Evolutionary conservation across 768 basidiomycete species (phyloP), one percentile per base, ranked within the genome.

Genomic region (Trichaptum fuscoviolaceum): DNA sequence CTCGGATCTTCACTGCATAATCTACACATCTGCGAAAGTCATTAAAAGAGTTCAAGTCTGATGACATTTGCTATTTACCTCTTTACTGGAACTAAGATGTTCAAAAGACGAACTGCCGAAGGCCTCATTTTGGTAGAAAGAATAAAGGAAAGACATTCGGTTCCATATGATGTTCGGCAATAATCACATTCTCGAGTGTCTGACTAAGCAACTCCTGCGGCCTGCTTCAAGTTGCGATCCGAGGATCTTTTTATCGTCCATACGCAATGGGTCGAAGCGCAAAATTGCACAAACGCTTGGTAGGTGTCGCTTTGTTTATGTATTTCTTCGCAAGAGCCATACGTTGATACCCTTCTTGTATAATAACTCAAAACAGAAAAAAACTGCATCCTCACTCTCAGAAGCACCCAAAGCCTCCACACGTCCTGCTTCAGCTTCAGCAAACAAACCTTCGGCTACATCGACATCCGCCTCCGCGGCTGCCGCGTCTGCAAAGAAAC

Each of bases 1-100:
- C 94, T 63, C 96, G 92, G 80, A 99, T 97, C 84, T 98, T 99
- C 78, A 96, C 95, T 3, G 95, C 91, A 87, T 93, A 99, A 80
- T 99, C 97, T 63, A 99, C 91, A 63, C 92, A 89, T 69, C 93
- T 97, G 69, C 30, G 12, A 36, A 42, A 64, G 25, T 7, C n/a
- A 36, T 59, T 23, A 62, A 15, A 35, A 9, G 34, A 1, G 64
- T 6, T 57, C 7, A 2, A 18, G 35, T 25, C 30, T 18, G 5
- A 7, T 12, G 7, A 12, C 23, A 62, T 2, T 25, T 17, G 9
- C n/a, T 20, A 18, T 17, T 65, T 72, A 93, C 87, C 96, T 84
- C 81, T 99, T 99, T 62, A 98, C 87, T 26, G 96, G 96, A 7
- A 98, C 95, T 63, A 99, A 88, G 66, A 98, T 89, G 78, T 96